Percentiles rank a stretch among this genome's conserved stretches.
These are phyloP conservation scores for Sungouiella blattae DNA, from an alignment of 805 yeast genomes.

Conservation along the genomic window DNA sequence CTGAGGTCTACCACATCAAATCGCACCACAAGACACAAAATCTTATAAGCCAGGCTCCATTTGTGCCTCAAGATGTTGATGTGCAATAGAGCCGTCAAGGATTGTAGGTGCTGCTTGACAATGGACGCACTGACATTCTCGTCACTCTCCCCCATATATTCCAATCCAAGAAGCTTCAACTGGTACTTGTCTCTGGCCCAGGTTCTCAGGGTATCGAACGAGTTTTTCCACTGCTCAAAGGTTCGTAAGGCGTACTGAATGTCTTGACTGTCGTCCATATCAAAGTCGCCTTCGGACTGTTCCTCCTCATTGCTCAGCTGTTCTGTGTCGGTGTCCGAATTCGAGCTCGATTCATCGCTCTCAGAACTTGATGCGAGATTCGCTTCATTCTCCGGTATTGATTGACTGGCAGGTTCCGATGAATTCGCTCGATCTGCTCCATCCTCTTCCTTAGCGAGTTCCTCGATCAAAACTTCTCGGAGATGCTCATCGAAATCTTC, in stretches of 20 bases:
- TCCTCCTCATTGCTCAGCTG: too few relatives aligned
- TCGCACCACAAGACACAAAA: constrained; percentile 49
- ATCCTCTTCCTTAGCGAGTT: constrained; percentile 1
- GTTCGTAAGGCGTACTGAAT: constrained; percentile 5
- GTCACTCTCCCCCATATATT: constrained; percentile 11
- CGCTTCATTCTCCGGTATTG: too few relatives aligned
- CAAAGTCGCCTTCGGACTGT: too few relatives aligned
- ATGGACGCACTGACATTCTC: constrained; percentile 5
- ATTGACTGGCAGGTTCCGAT: neutral
- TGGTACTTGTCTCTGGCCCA: constrained; percentile 9
- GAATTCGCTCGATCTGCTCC: too few relatives aligned
- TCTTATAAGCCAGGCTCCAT: constrained; percentile 55
- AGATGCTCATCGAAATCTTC: constrained; percentile 6
- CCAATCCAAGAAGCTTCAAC: constrained; percentile 12
- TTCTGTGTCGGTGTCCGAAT: too few relatives aligned
- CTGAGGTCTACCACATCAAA: constrained; percentile 50
- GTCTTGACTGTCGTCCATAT: too few relatives aligned
- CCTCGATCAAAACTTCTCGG: constrained; percentile 2
- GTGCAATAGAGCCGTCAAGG: constrained; percentile 46
- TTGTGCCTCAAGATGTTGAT: constrained; percentile 43
- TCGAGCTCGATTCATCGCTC: too few relatives aligned
- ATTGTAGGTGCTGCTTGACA: constrained; percentile 25
- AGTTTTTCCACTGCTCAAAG: constrained; percentile 7
- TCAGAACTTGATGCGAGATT: too few relatives aligned
- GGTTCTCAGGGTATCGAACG: constrained; percentile 4